Base-by-base conservation (phyloP, 805 yeast species). In the Schwanniomyces polymorphus region DNA sequence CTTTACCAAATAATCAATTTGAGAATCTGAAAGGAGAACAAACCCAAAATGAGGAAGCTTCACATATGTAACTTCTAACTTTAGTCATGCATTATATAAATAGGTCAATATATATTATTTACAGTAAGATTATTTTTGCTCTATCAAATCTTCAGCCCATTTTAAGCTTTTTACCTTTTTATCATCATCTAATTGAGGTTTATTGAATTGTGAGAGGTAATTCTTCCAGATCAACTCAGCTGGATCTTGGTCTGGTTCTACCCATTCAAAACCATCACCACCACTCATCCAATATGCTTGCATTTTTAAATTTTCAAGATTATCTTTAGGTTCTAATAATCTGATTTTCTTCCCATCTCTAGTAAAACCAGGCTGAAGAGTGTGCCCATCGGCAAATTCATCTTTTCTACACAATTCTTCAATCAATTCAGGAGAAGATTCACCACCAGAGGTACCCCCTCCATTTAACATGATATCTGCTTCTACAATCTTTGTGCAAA, bases 201-300 rank as follows among this genome's bases (percentile, higher is more conserved):
- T 54, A 26, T 63, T 54, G 34, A 54, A 58, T 42, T 45, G 44
- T 3, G 54, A 48, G 47, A 73, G 56, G 46, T 70, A 70, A 5
- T 58, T 43, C 42, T 60, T 59, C 78, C 78, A 74, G 21, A 67
- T 43, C 14, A 82, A 51, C 17, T 84, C 90, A 0, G 94, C 95
- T 0, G 96, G 96, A 59, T 89, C 96, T 59, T 86, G 86, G 60
- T 88, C 96, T 0, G 96, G 96, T 59, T 88, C 96, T 10, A 80
- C 85, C 96, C 96, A 88, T 50, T 85, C 88, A 59, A 87, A 88
- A 11, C 90, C 91, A 45, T 85, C 91, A 27, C 96, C 96, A 7
- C 89, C 88, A 37, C 86, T 77, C 60, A 88, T 81, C 96, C 96
- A 88, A 67, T 88, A 88, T 55, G 90, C 95, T 59, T 88, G 86